Conservation (phyloP, 1,284 basidiomycete species). For the Anthracocystis panici-leucophaei region DNA sequence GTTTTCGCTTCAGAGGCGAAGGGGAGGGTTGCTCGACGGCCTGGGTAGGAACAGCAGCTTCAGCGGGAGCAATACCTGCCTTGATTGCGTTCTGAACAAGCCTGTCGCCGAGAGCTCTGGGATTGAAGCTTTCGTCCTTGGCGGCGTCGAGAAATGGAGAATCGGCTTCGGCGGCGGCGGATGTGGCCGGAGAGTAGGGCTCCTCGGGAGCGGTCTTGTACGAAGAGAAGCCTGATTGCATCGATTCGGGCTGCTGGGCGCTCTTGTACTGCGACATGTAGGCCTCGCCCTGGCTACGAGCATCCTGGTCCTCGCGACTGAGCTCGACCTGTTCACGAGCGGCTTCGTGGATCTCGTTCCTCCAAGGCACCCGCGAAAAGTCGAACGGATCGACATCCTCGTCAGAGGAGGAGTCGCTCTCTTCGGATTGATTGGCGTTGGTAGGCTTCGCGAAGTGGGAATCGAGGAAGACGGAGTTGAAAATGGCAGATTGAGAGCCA, state of each 20-base stretch:
- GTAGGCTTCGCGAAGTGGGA: not conserved
- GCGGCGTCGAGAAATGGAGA: not conserved
- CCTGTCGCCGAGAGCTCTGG: not conserved
- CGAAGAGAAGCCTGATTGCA: too few relatives aligned
- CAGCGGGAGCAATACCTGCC: not conserved
- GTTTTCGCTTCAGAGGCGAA: conserved; percentile 10
- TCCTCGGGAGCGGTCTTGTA: too few relatives aligned
- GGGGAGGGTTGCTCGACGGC: not conserved
- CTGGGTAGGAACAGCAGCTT: not conserved
- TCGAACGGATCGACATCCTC: conserved; percentile 4
- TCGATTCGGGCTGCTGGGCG: not conserved
- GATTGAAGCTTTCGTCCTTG: not conserved
- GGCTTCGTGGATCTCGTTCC: conserved; percentile 9
- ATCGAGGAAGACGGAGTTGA: not conserved
- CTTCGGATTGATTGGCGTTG: not conserved
- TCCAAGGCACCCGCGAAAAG: conserved; percentile 2
- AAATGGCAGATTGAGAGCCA: not conserved
- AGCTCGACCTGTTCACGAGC: conserved; percentile 7
- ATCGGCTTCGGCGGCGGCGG: not conserved
- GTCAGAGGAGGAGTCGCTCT: conserved; percentile 5
- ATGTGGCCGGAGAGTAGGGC: conserved; percentile 8
- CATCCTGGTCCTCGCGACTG: conserved; percentile 7
- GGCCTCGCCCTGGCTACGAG: conserved; percentile 5
- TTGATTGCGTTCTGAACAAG: not conserved
- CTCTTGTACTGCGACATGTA: conserved; percentile 15